Evolutionary conservation across 1,139 yeast species (phyloP).

Genomic region (Wickerhamomyces sp.): DNA sequence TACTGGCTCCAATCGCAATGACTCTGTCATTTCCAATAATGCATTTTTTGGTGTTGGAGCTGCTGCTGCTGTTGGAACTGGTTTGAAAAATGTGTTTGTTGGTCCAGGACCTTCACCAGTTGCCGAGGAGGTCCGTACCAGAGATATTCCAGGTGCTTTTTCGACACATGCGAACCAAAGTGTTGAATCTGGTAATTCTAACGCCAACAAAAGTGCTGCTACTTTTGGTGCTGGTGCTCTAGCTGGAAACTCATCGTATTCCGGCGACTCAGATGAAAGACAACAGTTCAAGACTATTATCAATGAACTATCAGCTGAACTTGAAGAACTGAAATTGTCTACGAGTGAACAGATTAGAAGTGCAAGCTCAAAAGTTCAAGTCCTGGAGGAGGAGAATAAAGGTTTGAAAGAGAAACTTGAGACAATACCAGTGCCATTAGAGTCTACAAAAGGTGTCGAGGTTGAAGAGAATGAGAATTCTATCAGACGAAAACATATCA

Average conservation of each 20-base stretch:
- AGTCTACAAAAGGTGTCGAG: conserved; percentile 4
- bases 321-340: conserved; percentile 38
- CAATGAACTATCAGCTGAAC: conserved; percentile 41
- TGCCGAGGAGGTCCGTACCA: not conserved
- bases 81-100: conserved; percentile 1
- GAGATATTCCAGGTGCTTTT: conserved; percentile 2
- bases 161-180: not conserved
- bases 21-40: conserved; percentile 1
- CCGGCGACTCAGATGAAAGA: conserved; percentile 10
- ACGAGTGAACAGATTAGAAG: conserved; percentile 47
- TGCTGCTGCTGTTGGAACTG: conserved; percentile 1
- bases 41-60: conserved; percentile 1
- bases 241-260: not conserved
- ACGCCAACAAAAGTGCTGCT: too few relatives aligned
- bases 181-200: too few relatives aligned
- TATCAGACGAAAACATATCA: conserved; percentile 27
- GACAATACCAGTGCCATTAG: too few relatives aligned
- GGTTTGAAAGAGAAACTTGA: conserved; percentile 21
- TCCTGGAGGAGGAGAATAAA: conserved; percentile 42
- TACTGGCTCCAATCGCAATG: not conserved
- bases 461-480: conserved; percentile 10
- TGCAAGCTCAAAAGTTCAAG: conserved; percentile 46
- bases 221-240: not conserved
- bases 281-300: conserved; percentile 25
- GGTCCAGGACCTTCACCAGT: not conserved